A percentile compares a stretch with the other conserved stretches of the same genome.
phyloP scores from a whole-genome alignment of 2,329 filamentous ascomycete species.

The Beauveria varroae region DNA sequence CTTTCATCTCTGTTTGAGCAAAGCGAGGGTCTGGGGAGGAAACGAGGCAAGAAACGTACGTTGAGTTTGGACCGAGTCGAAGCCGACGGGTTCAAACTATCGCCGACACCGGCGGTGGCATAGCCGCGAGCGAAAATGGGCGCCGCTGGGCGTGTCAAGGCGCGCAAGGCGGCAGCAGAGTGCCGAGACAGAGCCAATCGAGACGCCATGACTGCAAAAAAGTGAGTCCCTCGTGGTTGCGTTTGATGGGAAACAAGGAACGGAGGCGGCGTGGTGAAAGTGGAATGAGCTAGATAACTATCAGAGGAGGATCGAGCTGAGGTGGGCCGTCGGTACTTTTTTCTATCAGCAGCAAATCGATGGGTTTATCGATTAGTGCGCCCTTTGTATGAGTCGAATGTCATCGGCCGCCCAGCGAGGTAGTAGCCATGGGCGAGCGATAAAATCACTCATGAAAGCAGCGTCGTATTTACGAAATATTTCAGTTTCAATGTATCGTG shows the following conservation, averaged over 20 bases:
- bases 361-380: conserved; percentile 3
- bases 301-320: neutral
- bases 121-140: neutral
- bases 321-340: neutral
- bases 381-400: neutral
- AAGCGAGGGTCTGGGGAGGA: neutral
- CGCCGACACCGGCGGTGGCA: conserved; percentile 10
- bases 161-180: neutral
- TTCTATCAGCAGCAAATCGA: neutral
- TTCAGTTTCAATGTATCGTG: neutral
- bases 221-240: neutral
- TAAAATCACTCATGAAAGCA: neutral
- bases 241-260: neutral
- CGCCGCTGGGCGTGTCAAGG: neutral
- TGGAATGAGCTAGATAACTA: conserved; percentile 1
- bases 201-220: conserved; percentile 1
- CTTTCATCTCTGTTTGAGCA: neutral
- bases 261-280: neutral
- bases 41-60: neutral
- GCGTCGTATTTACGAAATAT: neutral
- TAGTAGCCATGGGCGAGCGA: neutral
- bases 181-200: conserved; percentile 1
- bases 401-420: neutral
- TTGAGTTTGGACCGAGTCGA: neutral
- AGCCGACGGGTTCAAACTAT: neutral